phyloP scores from a whole-genome alignment of 306 rosid genomes.

The Trifolium repens region DNA sequence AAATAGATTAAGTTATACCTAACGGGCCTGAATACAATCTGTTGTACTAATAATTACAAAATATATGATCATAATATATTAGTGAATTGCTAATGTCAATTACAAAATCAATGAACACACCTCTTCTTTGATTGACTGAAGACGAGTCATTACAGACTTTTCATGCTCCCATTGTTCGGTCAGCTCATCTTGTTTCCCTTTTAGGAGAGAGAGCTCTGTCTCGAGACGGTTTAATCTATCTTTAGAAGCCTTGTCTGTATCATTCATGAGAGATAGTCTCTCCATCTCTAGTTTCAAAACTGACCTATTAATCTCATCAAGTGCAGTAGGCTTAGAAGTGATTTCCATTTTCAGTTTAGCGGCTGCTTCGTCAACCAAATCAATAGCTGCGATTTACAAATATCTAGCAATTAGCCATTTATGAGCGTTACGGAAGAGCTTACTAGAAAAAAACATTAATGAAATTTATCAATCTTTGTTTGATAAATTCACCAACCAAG shows the following conservation, averaged over 20 bases:
- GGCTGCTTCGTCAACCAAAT: slow-evolving; percentile 98
- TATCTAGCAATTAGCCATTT: slow-evolving; percentile 31
- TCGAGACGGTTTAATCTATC: slow-evolving; percentile 89
- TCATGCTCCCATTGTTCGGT: slow-evolving; percentile 97
- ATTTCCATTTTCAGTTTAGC: slow-evolving; percentile 99
- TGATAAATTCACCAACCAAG: slow-evolving; percentile 8
- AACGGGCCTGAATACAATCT: background rate
- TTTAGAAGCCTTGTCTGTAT: slow-evolving; percentile 90
- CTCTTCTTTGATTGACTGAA: slow-evolving; percentile 99
- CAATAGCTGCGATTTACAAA: slow-evolving; percentile 75
- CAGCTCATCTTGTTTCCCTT: slow-evolving; percentile 81
- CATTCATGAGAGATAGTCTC: slow-evolving; percentile 88
- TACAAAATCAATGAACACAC: slow-evolving; percentile 40
- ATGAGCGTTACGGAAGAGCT: slow-evolving; percentile 14
- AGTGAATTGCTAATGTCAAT: slow-evolving; percentile 6
- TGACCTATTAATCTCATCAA: slow-evolving; percentile 95
- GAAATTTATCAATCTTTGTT: slow-evolving; percentile 29
- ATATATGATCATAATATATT: too few species aligned
- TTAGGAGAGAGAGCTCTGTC: slow-evolving; percentile 80
- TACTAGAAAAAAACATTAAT: slow-evolving; percentile 2
- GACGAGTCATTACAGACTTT: slow-evolving; percentile 89
- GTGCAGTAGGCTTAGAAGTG: slow-evolving; percentile 94
- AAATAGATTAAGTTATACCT: background rate
- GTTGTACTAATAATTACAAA: too few species aligned
- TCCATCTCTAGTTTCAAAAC: slow-evolving; percentile 98